Evolutionary conservation across 2,329 filamentous ascomycete genomes (phyloP), one percentile per base, ranked within the genome.

Genomic region (Rhytidhysteron rufulum): DNA sequence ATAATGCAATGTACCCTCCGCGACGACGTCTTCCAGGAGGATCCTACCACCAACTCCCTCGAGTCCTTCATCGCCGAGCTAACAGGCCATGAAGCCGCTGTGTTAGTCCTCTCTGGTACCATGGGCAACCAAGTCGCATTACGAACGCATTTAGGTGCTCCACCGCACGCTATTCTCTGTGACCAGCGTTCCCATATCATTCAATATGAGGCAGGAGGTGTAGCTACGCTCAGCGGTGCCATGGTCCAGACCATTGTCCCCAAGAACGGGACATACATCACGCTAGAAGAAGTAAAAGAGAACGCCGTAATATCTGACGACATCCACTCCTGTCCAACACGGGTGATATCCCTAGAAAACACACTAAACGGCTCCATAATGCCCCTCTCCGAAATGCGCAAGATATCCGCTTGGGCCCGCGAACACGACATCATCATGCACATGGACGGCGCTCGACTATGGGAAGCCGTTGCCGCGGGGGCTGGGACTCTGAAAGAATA

Each of bases 101-200:
- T 96, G 4, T 82, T 95, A 39, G 87, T 95, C 40, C 74, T 94
- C 43, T 93, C 87, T 0, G 91, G 91, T 3, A 95, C 90, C 4
- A 95, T 95, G 89, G 89, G 88, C 30, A 96, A 96, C 67, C 89
- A 95, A 63, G 73, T 96, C 15, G 83, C 85, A 0, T 75, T 95
- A 31, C 81, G 90, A 29, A 77, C 86, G 2, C 85, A 93, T 43
- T 75, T 96, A 11, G 77, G 73, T 1, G 84, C 87, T 44, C 89
- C 90, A 11, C 91, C 91, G 0, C 82, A 95, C 61, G 78, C 79
- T 6, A 79, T 96, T 4, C 70, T 96, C 7, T 88, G 85, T 52
- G 90, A 96, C 60, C 73, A 82, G 48, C 78, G 88, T 24, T 79
- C 82, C 4, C 91, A 96, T 60, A 86, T 96, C 42, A 71, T 87